Evolutionary conservation across 1,284 basidiomycete species (phyloP).

Genomic region (Neonothopanus nambi): DNA sequence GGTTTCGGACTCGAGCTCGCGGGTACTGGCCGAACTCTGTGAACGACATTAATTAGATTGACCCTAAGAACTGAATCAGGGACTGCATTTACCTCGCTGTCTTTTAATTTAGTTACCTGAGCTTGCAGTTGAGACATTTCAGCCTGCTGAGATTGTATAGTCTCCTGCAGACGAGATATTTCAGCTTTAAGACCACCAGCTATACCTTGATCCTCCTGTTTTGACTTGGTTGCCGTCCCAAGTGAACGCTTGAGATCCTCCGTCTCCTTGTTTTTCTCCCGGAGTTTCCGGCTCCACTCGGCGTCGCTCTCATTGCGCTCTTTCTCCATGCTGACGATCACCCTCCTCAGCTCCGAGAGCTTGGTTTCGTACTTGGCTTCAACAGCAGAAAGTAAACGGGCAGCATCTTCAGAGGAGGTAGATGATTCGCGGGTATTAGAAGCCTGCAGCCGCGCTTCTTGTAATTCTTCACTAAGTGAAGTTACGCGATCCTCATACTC

Average conservation of each 20-base stretch:
- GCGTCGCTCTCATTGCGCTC: conserved; percentile 81
- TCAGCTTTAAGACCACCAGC: conserved; percentile 55
- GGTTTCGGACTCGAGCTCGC: conserved; percentile 43
- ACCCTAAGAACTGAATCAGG: not conserved
- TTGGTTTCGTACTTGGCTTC: conserved; percentile 78
- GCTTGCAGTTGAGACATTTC: conserved; percentile 50
- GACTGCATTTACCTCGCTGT: conserved; percentile 53
- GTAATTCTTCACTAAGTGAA: conserved; percentile 73
- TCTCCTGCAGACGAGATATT: conserved; percentile 52
- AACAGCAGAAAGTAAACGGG: conserved; percentile 73
- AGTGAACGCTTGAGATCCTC: conserved; percentile 69
- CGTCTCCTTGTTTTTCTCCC: conserved; percentile 74
- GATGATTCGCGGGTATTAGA: conserved; percentile 42
- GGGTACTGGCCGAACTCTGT: conserved; percentile 47
- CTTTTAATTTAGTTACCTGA: conserved; percentile 51
- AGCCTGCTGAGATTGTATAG: conserved; percentile 45
- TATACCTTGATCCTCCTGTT: conserved; percentile 60
- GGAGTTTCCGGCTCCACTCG: conserved; percentile 80
- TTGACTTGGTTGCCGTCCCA: conserved; percentile 54
- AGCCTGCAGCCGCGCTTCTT: conserved; percentile 62
- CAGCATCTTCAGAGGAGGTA: conserved; percentile 68
- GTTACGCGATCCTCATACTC: conserved; percentile 73
- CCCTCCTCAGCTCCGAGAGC: conserved; percentile 66
- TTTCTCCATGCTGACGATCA: conserved; percentile 58
- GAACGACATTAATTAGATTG: not conserved